Conservation (phyloP, 345 rosid species). For the Arabidopsis arenosa region DNA sequence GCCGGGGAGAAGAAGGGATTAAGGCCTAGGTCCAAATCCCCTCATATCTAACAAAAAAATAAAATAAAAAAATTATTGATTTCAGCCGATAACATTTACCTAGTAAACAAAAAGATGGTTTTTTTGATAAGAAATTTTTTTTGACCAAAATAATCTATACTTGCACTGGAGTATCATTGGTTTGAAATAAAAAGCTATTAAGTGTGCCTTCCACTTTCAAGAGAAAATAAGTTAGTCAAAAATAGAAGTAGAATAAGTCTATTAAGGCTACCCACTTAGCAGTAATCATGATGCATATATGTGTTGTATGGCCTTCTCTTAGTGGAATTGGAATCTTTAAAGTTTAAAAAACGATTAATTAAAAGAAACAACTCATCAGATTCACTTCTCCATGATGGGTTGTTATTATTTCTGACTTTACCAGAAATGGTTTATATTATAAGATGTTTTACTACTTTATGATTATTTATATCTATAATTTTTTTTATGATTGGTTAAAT, state of each 20-base stretch:
- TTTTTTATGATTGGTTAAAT: no score
- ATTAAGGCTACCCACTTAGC: conserved; percentile 10
- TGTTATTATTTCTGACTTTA: not conserved
- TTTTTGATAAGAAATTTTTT: no score
- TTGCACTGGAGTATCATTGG: not conserved
- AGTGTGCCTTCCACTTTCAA: conserved; percentile 29
- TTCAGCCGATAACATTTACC: no score
- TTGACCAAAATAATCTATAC: no score
- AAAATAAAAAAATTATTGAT: no score
- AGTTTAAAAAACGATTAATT: not conserved
- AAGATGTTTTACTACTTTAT: no score
- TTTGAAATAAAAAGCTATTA: not conserved
- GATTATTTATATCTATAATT: no score
- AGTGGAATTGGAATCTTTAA: conserved; percentile 38
- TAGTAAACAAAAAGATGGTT: no score
- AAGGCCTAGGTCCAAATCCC: no score
- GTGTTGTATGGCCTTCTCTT: conserved; percentile 5
- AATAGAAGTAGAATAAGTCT: not conserved
- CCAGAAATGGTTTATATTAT: not conserved
- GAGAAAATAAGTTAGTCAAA: conserved; percentile 1
- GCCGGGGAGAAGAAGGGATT: no score
- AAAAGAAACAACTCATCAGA: conserved; percentile 27
- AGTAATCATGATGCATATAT: conserved; percentile 22
- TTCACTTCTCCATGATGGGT: conserved; percentile 32
- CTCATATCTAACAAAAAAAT: no score